Base-by-base conservation (phyloP, 1,284 basidiomycete species). In the Entoloma clypeatum region DNA sequence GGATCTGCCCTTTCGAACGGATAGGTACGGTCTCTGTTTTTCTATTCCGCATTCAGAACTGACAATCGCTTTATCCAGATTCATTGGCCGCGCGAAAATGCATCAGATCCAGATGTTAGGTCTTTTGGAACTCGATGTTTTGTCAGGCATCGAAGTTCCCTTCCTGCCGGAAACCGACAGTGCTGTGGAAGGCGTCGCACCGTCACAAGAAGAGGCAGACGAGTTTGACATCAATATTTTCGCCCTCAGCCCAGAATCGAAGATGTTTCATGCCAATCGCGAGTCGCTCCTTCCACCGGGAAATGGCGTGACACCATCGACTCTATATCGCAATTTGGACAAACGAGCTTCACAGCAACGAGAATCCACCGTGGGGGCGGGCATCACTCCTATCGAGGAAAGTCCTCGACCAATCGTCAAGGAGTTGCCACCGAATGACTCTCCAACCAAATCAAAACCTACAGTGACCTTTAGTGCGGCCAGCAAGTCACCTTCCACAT, bases 71-170 rank as follows among this genome's bases (percentile, higher is more conserved):
- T 35, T 31, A 14, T 18, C 3, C 48, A 89, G 86, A 50, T 97
- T 96, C 57, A 73, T 96, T 18, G 84, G 91, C 2, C 80, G 92
- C 29, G 91, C 88, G 26, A 91, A 89, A 64, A 94, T 96, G 90
- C 87, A 91, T 54, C 87, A 94, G 57, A 92, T 95, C 32, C 87
- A 95, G 57, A 93, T 91, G 87, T 74, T 95, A 6, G 92, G 92
- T 3, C 69, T 94, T 7, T 69, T 95, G 34, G 91, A 92, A 52
- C 87, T 94, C 56, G 92, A 92, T 57, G 82, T 92, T 22, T 80
- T 86, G 21, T 78, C 87, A 11, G 87, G 85, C 48, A 93, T 95
- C 44, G 87, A 86, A 47, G 80, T 92, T 9, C 91, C 90, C 3
- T 77, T 81, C 55, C 67, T 92, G 5, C 70, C 73, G 3, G 74